Percentiles rank a stretch among this genome's conserved stretches.
Evolutionary conservation across 2,329 filamentous ascomycete genomes (phyloP).

Genomic region (Aspergillus sergii): DNA sequence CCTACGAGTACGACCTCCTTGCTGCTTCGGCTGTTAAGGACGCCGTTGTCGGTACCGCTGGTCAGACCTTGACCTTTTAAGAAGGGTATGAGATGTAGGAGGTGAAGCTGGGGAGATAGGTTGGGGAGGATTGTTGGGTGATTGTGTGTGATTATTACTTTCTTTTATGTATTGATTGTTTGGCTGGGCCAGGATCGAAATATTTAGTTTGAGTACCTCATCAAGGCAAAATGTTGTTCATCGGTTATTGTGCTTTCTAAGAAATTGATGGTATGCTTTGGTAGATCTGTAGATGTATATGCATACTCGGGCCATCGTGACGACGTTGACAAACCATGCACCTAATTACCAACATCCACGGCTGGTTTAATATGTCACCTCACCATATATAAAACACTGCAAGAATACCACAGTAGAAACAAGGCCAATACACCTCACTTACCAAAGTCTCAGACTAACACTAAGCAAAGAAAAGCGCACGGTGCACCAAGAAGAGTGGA

Average conservation of each 20-base stretch:
- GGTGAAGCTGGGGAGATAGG: background rate
- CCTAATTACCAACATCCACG: too few species aligned
- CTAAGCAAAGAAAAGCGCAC: too few species aligned
- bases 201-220: background rate
- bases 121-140: background rate
- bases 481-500: background rate
- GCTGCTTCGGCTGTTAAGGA: slow-evolving; percentile 52
- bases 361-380: too few species aligned
- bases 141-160: background rate
- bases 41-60: slow-evolving; percentile 43
- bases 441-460: too few species aligned
- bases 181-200: background rate
- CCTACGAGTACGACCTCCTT: slow-evolving; percentile 58
- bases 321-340: too few species aligned
- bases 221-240: background rate
- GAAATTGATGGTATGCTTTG: background rate
- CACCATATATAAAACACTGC: too few species aligned
- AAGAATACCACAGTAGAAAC: too few species aligned
- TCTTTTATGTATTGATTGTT: background rate
- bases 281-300: background rate
- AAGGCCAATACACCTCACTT: too few species aligned
- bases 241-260: background rate
- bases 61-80: slow-evolving; percentile 39
- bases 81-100: background rate
- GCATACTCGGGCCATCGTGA: too few species aligned